Percentiles rank a stretch among this genome's conserved stretches.
These are phyloP conservation scores for Takashimella koratensis DNA, from an alignment of 1,284 basidiomycete species.

Conservation along the genomic window DNA sequence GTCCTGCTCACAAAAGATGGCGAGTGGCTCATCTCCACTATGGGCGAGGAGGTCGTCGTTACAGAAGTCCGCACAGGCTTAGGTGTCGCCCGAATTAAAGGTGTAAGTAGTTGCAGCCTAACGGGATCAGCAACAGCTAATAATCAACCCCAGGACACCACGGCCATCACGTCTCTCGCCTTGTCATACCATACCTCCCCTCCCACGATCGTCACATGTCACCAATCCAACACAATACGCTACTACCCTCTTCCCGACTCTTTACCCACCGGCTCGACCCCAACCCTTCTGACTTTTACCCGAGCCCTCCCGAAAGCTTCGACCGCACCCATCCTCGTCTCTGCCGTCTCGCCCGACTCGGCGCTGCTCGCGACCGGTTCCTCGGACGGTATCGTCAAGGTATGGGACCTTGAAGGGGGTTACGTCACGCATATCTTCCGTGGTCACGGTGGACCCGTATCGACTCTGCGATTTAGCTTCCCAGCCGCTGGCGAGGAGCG, in stretches of 20 bases:
- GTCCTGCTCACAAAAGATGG: slow-evolving; percentile 79
- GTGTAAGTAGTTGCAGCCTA: slow-evolving; percentile 61
- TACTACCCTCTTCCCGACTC: slow-evolving; percentile 51
- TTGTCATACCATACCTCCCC: slow-evolving; percentile 46
- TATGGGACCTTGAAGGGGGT: slow-evolving; percentile 86
- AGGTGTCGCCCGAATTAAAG: slow-evolving; percentile 72
- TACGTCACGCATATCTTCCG: slow-evolving; percentile 93
- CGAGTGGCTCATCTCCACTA: slow-evolving; percentile 72
- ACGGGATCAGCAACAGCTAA: slow-evolving; percentile 57
- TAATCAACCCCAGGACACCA: slow-evolving; percentile 50
- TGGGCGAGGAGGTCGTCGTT: slow-evolving; percentile 78
- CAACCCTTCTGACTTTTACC: slow-evolving; percentile 53
- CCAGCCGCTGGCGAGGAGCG: slow-evolving; percentile 41
- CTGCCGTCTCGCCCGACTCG: slow-evolving; percentile 76
- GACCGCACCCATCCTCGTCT: slow-evolving; percentile 88
- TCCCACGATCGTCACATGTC: slow-evolving; percentile 52
- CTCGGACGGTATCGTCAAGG: slow-evolving; percentile 92
- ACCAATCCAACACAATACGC: slow-evolving; percentile 52
- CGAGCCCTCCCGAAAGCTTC: slow-evolving; percentile 79
- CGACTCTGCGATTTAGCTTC: slow-evolving; percentile 78
- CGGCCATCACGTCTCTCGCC: slow-evolving; percentile 53
- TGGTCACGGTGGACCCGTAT: slow-evolving; percentile 94
- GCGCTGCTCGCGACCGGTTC: slow-evolving; percentile 91
- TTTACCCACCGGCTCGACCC: slow-evolving; percentile 14
- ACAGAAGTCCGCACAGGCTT: slow-evolving; percentile 72